Evolutionary conservation across 2,329 filamentous ascomycete species (phyloP), one percentile per base, ranked within the genome.

Genomic region (Pseudogymnoascus sp.): DNA sequence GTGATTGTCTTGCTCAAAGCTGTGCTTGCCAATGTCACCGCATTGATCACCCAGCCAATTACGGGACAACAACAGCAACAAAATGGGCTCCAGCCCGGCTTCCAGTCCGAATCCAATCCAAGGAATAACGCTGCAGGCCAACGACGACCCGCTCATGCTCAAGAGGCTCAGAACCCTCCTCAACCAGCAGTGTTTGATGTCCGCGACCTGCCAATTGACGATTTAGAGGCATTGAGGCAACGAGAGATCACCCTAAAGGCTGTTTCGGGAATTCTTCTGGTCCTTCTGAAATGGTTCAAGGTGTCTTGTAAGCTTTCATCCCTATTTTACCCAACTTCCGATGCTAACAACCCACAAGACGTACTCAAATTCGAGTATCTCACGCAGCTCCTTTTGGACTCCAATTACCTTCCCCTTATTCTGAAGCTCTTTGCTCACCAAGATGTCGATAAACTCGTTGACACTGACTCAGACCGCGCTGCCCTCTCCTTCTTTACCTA

Each of bases 261-360:
- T 0, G 87, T 96, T 21, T 94, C 92, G n/a, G 92, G 89, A 0
- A 88, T 92, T 61, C 77, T 99, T 29, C 78, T 99, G 29, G 78
- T 96, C n/a, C 76, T 97, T 48, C 73, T 97, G 64, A 99, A 97
- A 75, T 99, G 94, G 94, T 88, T 97, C 69, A 95, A 96, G 73
- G 79, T 96, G 61, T 97, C 92, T 63, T 94, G 91, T 95, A 79
- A 79, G 90, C 12, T n/a, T n/a, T n/a, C n/a, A n/a, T 10, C 2
- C 1, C 79, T 35, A 29, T n/a, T n/a, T 33, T 15, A 15, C n/a
- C 13, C 58, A 15, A 21, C 1, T 6, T 60, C 3, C 13, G 3
- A 21, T 27, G 4, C 40, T 33, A 8, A 52, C 31, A 61, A 8
- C 36, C 3, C 13, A 42, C 4, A 58, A 95, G 91, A 99, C 72